These are phyloP conservation scores for Huiozyma naganishii DNA, from an alignment of 805 yeast genomes.

Conservation along the genomic window DNA sequence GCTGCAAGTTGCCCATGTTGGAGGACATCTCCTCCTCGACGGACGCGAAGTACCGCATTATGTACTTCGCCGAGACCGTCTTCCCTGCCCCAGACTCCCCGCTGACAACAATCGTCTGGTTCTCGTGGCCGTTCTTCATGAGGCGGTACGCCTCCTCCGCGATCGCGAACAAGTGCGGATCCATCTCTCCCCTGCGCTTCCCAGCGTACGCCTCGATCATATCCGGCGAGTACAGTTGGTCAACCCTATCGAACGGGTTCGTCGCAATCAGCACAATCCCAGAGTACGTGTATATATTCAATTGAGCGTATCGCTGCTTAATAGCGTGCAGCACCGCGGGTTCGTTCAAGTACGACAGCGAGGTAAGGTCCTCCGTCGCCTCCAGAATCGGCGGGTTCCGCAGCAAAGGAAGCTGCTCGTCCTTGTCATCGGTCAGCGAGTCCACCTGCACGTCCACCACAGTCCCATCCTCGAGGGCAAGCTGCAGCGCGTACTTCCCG, in stretches of 20 bases:
- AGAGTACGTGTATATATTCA: conserved; percentile 88
- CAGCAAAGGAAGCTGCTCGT: conserved; percentile 55
- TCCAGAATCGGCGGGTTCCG: conserved; percentile 88
- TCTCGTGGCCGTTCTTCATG: conserved; percentile 74
- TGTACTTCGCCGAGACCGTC: conserved; percentile 92
- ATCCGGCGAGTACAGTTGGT: conserved; percentile 81
- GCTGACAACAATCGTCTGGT: conserved; percentile 92
- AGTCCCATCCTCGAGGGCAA: conserved; percentile 41
- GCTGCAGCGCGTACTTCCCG: conserved; percentile 39
- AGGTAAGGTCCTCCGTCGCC: conserved; percentile 89
- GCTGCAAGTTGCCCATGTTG: conserved; percentile 29
- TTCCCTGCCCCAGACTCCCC: conserved; percentile 99
- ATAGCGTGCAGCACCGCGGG: conserved; percentile 95
- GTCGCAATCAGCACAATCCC: conserved; percentile 96
- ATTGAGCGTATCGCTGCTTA: conserved; percentile 75
- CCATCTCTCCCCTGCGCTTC: conserved; percentile 84
- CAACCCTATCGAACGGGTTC: conserved; percentile 89
- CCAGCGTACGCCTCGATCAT: conserved; percentile 93
- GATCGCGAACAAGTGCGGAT: conserved; percentile 93
- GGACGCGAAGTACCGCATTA: conserved; percentile 94
- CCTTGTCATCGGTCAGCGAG: conserved; percentile 14
- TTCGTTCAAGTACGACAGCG: conserved; percentile 84
- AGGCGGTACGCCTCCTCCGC: conserved; percentile 96
- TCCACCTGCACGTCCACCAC: conserved; percentile 39
- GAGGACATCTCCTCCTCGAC: conserved; percentile 50